Conservation (phyloP, 2,329 filamentous ascomycete genomes). For the Aspergillus caelatus region DNA sequence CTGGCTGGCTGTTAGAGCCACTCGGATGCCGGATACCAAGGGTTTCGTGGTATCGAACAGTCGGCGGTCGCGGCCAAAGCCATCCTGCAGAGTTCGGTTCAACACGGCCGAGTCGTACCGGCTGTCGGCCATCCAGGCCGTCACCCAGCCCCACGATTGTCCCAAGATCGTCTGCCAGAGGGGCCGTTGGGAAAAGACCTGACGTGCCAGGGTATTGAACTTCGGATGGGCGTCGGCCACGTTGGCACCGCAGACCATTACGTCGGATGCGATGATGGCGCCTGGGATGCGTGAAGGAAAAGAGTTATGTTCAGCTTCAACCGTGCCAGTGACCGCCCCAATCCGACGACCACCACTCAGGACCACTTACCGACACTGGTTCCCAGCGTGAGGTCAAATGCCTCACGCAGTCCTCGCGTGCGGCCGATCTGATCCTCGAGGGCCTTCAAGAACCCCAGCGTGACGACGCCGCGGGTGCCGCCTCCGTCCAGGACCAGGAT, state of each 20-base stretch:
- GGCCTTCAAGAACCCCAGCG: slow-evolving; percentile 7
- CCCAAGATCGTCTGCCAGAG: not conserved
- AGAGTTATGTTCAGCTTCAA: too few relatives aligned
- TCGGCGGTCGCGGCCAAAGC: not conserved
- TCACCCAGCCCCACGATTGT: not conserved
- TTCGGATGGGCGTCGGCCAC: not conserved
- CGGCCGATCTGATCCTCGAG: slow-evolving; percentile 6
- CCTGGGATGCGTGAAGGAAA: not conserved
- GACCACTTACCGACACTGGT: slow-evolving; percentile 9
- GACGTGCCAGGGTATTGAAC: not conserved
- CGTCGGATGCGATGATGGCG: not conserved
- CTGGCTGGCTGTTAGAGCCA: not conserved
- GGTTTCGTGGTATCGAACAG: not conserved
- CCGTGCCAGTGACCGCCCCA: too few relatives aligned
- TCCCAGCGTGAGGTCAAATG: slow-evolving; percentile 9
- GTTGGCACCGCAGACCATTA: not conserved
- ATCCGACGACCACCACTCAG: not conserved
- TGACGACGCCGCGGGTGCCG: slow-evolving; percentile 9
- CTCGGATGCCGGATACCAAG: not conserved
- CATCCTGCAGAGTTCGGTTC: not conserved
- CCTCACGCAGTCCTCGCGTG: slow-evolving; percentile 4
- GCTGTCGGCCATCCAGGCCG: not conserved
- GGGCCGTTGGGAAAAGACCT: not conserved
- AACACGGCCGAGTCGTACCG: not conserved
- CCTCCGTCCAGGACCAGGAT: slow-evolving; percentile 11